Percentiles rank a stretch among this genome's conserved stretches.
phyloP scores from a whole-genome alignment of 768 basidiomycete species.

The Dentipellis fragilis region DNA sequence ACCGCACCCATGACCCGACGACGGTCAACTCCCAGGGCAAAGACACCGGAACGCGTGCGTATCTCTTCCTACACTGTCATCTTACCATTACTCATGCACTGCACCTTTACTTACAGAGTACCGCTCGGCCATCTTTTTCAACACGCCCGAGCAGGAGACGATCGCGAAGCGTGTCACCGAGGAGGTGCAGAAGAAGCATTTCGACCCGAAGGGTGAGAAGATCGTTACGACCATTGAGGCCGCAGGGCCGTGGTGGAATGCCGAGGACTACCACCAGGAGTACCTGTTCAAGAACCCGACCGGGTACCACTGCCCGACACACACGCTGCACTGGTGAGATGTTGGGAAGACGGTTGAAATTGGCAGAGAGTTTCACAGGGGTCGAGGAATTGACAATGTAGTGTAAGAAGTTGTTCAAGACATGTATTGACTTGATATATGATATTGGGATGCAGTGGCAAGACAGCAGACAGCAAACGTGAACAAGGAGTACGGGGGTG shows the following conservation, averaged over 20 bases:
- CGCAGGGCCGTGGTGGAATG: conserved; percentile 72
- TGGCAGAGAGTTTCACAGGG: neutral
- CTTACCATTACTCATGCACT: neutral
- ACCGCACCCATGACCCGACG: conserved; percentile 90
- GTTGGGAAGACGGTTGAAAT: neutral
- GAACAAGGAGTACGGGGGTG: neutral
- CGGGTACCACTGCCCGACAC: conserved; percentile 91
- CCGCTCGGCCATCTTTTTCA: conserved; percentile 84
- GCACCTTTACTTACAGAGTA: conserved; percentile 49
- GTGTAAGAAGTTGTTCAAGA: no score
- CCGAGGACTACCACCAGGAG: conserved; percentile 77
- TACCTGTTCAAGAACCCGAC: conserved; percentile 75
- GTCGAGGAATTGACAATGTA: no score
- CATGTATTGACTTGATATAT: no score
- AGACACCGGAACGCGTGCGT: conserved; percentile 72
- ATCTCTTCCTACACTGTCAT: no score
- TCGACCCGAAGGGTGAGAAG: conserved; percentile 53
- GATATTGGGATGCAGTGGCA: no score
- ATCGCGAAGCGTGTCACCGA: conserved; percentile 70
- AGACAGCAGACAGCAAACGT: no score
- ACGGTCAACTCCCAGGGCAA: conserved; percentile 70
- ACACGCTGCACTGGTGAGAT: conserved; percentile 69
- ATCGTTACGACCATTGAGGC: conserved; percentile 72
- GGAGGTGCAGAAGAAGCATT: conserved; percentile 80
- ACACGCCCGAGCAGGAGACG: conserved; percentile 58